Evolutionary conservation across 306 rosid genomes (phyloP).

Genomic region (Luffa aegyptiaca): DNA sequence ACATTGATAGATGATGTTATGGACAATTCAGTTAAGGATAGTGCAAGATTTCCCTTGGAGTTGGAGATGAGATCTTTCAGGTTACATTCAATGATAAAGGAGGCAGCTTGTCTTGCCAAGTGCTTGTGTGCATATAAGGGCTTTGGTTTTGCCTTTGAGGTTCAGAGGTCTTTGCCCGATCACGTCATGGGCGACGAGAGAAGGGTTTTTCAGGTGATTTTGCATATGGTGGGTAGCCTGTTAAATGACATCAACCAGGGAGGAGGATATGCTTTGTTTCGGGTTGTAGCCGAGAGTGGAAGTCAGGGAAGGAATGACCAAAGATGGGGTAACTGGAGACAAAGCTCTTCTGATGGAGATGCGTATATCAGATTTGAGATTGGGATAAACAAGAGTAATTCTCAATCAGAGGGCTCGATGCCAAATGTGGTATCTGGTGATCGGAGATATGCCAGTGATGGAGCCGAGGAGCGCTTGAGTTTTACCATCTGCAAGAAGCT

Average conservation of each 20-base stretch:
- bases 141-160: conserved; percentile 60
- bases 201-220: conserved; percentile 94
- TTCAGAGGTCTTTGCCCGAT: conserved; percentile 73
- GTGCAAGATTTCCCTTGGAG: conserved; percentile 68
- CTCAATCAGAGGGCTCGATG: conserved; percentile 43
- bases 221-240: conserved; percentile 93
- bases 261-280: conserved; percentile 54
- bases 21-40: conserved; percentile 73
- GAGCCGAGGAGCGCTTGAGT: conserved; percentile 70
- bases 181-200: conserved; percentile 88
- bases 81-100: conserved; percentile 73
- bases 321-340: conserved; percentile 78
- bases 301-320: conserved; percentile 91
- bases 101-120: conserved; percentile 90
- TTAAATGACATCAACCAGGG: conserved; percentile 47
- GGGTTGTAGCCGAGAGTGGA: conserved; percentile 51
- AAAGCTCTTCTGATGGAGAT: conserved; percentile 67
- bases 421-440: conserved; percentile 25
- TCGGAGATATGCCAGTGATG: conserved; percentile 51
- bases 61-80: conserved; percentile 70
- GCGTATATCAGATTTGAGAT: conserved; percentile 78
- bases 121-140: conserved; percentile 79
- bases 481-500: conserved; percentile 81
- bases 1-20: conserved; percentile 87
- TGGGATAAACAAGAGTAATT: conserved; percentile 42